phyloP scores from a whole-genome alignment of 495 filamentous ascomycete genomes.

The Astrothelium macrocarpum region DNA sequence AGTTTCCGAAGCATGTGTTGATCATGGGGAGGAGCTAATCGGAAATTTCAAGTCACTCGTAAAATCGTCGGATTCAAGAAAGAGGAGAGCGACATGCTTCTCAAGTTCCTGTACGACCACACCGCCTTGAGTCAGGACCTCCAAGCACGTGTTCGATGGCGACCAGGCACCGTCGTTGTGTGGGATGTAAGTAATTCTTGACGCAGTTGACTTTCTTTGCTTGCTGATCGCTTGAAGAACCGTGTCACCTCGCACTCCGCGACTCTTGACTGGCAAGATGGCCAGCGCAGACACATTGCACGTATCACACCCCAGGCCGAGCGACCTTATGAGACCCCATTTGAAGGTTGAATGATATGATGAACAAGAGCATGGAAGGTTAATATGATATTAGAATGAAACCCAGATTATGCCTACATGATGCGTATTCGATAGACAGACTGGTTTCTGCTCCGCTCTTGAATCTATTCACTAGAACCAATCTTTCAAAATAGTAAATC shows the following conservation, averaged over 20 bases:
- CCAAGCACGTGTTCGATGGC: conserved; percentile 81
- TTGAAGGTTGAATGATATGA: conserved; percentile 28
- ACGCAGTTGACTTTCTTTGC: conserved; percentile 3
- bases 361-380: neutral
- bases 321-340: conserved; percentile 59
- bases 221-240: conserved; percentile 38
- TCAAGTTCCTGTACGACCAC: conserved; percentile 86
- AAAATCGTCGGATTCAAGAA: conserved; percentile 65
- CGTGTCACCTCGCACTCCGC: conserved; percentile 72
- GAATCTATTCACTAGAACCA: no score
- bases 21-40: neutral
- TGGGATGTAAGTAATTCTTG: conserved; percentile 53
- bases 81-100: conserved; percentile 65
- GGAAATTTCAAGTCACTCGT: conserved; percentile 46
- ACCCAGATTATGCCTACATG: neutral
- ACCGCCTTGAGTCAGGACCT: conserved; percentile 74
- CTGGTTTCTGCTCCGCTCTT: neutral
- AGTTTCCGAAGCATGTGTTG: conserved; percentile 27
- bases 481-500: no score
- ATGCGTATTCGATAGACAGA: neutral
- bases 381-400: neutral
- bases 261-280: conserved; percentile 67
- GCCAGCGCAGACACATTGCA: conserved; percentile 69
- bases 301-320: conserved; percentile 82
- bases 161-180: conserved; percentile 71